phyloP scores from a whole-genome alignment of 257 asterid genomes.

The Vinca minor region DNA sequence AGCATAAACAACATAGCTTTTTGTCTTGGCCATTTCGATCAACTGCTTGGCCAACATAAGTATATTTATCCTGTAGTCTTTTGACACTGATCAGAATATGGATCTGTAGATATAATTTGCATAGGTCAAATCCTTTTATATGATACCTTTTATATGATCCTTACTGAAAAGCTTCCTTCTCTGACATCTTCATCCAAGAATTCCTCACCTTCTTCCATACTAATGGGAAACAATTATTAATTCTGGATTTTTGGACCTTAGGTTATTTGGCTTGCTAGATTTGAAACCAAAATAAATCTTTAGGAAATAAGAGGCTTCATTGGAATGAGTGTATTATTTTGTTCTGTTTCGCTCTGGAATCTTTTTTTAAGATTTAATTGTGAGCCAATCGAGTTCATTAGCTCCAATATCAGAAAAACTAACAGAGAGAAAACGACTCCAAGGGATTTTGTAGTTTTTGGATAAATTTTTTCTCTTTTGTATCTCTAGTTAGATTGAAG shows the following conservation, averaged over 20 bases:
- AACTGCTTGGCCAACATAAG: not conserved
- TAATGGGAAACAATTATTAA: too few relatives aligned
- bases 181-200: too few relatives aligned
- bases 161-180: too few relatives aligned
- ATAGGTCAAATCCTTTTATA: not conserved
- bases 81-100: not conserved
- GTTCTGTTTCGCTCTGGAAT: not conserved
- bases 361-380: not conserved
- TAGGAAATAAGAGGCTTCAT: too few relatives aligned
- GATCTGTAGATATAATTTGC: not conserved
- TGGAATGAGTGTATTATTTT: not conserved
- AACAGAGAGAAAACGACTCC: not conserved
- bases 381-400: not conserved
- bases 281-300: too few relatives aligned
- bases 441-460: not conserved
- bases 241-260: too few relatives aligned
- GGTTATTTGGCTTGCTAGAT: too few relatives aligned
- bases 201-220: too few relatives aligned
- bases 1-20: not conserved
- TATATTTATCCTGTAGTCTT: not conserved
- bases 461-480: not conserved
- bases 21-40: not conserved
- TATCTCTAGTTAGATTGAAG: not conserved
- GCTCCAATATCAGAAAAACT: not conserved
- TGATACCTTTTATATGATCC: too few relatives aligned